Evolutionary conservation across 225 moss, liverwort and hornwort species (phyloP), one percentile per base, ranked within the genome.

Genomic region (Antitrichia curtipendula): DNA sequence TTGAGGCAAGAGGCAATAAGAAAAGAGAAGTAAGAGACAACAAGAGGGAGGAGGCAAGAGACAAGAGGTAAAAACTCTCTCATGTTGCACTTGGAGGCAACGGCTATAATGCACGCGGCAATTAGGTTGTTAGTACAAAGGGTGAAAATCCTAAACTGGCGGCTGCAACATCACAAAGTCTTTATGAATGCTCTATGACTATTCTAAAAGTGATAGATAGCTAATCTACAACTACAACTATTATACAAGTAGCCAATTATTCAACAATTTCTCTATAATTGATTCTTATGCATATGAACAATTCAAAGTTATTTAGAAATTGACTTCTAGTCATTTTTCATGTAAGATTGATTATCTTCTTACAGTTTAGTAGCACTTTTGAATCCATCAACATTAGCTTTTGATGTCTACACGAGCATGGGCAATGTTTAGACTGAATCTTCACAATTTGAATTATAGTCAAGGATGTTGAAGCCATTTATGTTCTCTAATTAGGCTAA

Each of bases 81-180:
- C 12, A 17, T 49, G 4, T 19, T 74, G 31, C 2, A 18, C 12
- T 49, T 10, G 4, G 21, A 32, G 5, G 32, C 7, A 28, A 0
- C 0, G 0, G 0, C 0, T 28, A 0, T 10, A 20, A 50, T 47
- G 21, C 0, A 31, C n/a, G n/a, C n/a, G n/a, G n/a, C n/a, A n/a
- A n/a, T n/a, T n/a, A 1, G 7, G 7, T 0, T 32, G 49, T 20
- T 19, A 49, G 31, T 73, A 31, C 1, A n/a, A n/a, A n/a, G n/a
- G n/a, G n/a, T n/a, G n/a, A n/a, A 32, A 32, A 32, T 3, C 31
- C 29, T 47, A 49, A 31, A 32, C 0, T 0, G 0, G 1, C 0
- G 0, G 8, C 0, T 12, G 0, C 4, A 31, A 49, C 7, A 45
- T 32, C 1, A 49, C 21, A 32, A 50, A 50, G 21, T 32, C 12